Conservation (phyloP, 2,329 filamentous ascomycete genomes). For the Onygenales sp. region DNA sequence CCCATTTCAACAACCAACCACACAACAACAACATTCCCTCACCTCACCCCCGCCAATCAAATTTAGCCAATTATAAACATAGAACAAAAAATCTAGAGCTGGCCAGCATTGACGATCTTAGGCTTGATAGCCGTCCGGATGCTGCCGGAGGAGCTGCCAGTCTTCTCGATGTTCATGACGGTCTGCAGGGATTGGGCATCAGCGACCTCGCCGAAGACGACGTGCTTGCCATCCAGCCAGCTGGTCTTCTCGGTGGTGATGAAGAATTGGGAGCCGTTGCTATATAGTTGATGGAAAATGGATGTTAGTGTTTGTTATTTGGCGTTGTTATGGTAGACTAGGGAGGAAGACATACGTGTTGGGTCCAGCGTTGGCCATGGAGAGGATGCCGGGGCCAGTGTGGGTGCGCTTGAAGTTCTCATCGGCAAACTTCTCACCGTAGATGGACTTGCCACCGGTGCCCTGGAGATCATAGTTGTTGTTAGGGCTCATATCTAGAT, state of each 20-base stretch:
- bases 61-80: no score
- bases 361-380: constrained; percentile 91
- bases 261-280: constrained; percentile 66
- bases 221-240: constrained; percentile 61
- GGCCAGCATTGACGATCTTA: constrained; percentile 44
- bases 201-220: constrained; percentile 58
- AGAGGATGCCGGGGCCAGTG: constrained; percentile 66
- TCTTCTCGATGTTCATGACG: constrained; percentile 51
- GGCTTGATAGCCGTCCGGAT: constrained; percentile 45
- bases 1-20: no score
- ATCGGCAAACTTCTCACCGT: constrained; percentile 86
- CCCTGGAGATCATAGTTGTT: constrained; percentile 44
- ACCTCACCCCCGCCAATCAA: no score
- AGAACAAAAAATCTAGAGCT: constrained; percentile 27
- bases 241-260: constrained; percentile 58
- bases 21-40: no score
- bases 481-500: neutral
- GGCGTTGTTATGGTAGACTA: no score
- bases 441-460: constrained; percentile 88
- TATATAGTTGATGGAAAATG: constrained; percentile 15
- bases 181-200: constrained; percentile 45
- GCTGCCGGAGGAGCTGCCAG: constrained; percentile 45
- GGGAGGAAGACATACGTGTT: constrained; percentile 58
- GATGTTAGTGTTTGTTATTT: neutral
- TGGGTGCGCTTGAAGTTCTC: constrained; percentile 82